Percentiles rank a stretch among this genome's conserved stretches.
These are phyloP conservation scores for Vitis hybrid DNA, from an alignment of 177 flowering plant species.

Conservation along the genomic window DNA sequence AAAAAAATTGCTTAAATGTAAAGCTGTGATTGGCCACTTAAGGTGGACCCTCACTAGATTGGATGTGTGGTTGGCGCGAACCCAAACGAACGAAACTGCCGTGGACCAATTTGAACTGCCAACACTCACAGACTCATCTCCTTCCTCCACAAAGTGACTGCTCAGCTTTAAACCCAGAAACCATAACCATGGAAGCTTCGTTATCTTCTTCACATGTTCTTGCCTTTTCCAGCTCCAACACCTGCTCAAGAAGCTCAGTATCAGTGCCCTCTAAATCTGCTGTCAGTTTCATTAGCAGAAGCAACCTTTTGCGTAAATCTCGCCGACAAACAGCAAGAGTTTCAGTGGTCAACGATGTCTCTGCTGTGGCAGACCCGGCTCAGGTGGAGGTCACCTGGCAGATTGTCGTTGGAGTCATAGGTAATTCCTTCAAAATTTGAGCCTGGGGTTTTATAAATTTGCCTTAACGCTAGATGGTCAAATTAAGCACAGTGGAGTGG, in stretches of 20 bases:
- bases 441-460: neutral
- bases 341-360: constrained; percentile 22
- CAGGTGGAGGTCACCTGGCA: constrained; percentile 62
- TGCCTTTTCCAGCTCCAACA: neutral
- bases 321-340: constrained; percentile 6
- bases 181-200: constrained; percentile 9
- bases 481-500: too few species aligned
- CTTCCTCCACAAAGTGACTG: neutral
- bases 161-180: neutral
- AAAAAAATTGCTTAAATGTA: neutral
- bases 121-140: neutral
- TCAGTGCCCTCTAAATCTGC: neutral
- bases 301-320: constrained; percentile 6
- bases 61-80: constrained; percentile 31
- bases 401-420: constrained; percentile 64
- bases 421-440: constrained; percentile 19
- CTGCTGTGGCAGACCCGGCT: constrained; percentile 25
- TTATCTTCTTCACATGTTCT: constrained; percentile 1
- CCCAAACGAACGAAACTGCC: constrained; percentile 9
- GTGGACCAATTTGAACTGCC: constrained; percentile 13
- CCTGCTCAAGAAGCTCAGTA: neutral
- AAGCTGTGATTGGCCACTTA: neutral
- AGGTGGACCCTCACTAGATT: neutral
- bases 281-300: constrained; percentile 3
- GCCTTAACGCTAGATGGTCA: too few species aligned